Conservation (phyloP, 352 stramenopile genomes). For the Phytophthora capsici region DNA sequence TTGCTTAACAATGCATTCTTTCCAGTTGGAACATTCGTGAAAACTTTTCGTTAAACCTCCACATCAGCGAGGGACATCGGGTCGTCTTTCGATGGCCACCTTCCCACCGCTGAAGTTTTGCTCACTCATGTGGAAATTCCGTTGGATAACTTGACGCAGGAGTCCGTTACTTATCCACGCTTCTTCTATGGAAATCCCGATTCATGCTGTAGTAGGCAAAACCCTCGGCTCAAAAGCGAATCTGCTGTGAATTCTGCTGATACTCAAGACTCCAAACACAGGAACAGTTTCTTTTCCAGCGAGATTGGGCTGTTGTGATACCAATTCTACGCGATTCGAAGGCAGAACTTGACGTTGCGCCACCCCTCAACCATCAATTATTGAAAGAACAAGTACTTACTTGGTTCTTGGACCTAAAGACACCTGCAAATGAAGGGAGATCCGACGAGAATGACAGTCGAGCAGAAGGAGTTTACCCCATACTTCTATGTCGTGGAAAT, state of each 20-base stretch:
- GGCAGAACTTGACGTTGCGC: neutral
- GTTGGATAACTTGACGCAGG: neutral
- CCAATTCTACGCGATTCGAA: conserved; percentile 23
- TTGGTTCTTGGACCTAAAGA: conserved; percentile 27
- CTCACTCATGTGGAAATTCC: conserved; percentile 11
- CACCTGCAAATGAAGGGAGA: conserved; percentile 3
- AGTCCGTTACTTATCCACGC: neutral
- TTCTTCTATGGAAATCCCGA: conserved; percentile 12
- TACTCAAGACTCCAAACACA: neutral
- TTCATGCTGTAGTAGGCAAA: conserved; percentile 19
- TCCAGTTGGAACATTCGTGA: conserved; percentile 22
- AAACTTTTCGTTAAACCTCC: conserved; percentile 23
- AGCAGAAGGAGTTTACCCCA: conserved; percentile 22
- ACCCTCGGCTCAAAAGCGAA: conserved; percentile 19
- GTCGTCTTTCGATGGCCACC: conserved; percentile 29
- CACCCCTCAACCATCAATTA: conserved; percentile 16
- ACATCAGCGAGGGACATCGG: conserved; percentile 6
- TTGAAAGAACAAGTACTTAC: conserved; percentile 19
- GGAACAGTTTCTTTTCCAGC: conserved; percentile 9
- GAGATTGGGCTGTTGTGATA: conserved; percentile 22
- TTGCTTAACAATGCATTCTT: conserved; percentile 12
- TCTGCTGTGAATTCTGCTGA: conserved; percentile 36
- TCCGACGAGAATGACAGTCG: neutral
- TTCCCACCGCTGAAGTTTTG: conserved; percentile 7
- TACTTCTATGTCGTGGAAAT: conserved; percentile 77